These are phyloP conservation scores for Nitzschia sp. DNA, from an alignment of 108 stramenopile species.

Conservation along the genomic window DNA sequence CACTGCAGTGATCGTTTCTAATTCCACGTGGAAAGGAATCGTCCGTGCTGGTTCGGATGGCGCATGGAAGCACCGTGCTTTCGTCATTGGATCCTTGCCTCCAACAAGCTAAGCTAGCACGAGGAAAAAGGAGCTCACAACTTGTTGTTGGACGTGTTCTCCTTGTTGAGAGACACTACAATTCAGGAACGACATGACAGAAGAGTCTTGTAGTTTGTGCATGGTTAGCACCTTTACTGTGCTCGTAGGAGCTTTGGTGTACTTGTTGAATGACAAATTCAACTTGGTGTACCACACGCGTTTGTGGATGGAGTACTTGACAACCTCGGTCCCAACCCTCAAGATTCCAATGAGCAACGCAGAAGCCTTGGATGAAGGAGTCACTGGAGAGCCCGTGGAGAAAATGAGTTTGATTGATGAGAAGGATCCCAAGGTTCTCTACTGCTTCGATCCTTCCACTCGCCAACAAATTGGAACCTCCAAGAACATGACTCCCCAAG, in stretches of 20 bases:
- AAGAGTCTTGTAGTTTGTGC: no score
- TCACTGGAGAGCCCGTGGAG: conserved; percentile 36
- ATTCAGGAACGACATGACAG: no score
- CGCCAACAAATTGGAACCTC: conserved; percentile 78
- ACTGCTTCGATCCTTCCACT: conserved; percentile 93
- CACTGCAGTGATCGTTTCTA: no score
- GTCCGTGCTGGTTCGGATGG: no score
- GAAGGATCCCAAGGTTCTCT: conserved; percentile 57
- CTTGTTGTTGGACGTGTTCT: no score
- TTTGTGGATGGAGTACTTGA: conserved; percentile 44
- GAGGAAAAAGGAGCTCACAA: no score
- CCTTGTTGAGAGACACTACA: no score
- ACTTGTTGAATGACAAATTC: conserved; percentile 31
- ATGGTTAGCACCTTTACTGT: no score
- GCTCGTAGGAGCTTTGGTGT: background rate
- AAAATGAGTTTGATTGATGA: conserved; percentile 44
- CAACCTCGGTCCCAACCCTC: conserved; percentile 40
- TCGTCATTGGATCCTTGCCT: no score
- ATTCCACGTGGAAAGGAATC: no score
- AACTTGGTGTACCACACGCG: conserved; percentile 24
- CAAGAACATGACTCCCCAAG: conserved; percentile 67
- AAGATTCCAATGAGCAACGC: conserved; percentile 44
- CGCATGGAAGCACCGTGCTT: no score
- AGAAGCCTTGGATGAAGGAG: conserved; percentile 52
- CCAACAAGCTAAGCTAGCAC: no score